Conservation (phyloP, 345 rosid genomes). For the Leavenworthia alabamica region DNA sequence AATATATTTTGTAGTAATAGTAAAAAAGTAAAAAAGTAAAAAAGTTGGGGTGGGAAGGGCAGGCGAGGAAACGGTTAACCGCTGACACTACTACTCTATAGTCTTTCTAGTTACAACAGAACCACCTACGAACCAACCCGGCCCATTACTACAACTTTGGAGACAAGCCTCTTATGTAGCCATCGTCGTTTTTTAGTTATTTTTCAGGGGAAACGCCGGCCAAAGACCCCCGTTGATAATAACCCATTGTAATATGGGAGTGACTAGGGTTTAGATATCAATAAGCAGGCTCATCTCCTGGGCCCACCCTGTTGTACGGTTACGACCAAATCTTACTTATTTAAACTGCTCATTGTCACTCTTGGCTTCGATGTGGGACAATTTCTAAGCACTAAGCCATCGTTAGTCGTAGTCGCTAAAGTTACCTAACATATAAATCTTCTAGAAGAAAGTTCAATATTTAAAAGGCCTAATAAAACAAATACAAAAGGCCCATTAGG, state of each 20-base stretch:
- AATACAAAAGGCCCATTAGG: slow-evolving; percentile 7
- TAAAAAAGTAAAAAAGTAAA: too few species aligned
- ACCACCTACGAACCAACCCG: slow-evolving; percentile 24
- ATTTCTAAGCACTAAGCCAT: neutral
- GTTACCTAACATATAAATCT: too few species aligned
- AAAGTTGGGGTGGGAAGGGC: slow-evolving; percentile 17
- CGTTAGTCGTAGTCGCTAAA: neutral
- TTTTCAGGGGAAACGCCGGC: slow-evolving; percentile 24
- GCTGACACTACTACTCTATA: neutral
- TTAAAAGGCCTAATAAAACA: neutral
- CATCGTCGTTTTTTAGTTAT: slow-evolving; percentile 13
- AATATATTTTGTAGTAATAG: neutral
- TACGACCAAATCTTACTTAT: neutral
- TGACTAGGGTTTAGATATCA: slow-evolving; percentile 12
- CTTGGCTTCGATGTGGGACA: slow-evolving; percentile 22
- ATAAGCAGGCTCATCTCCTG: slow-evolving; percentile 8
- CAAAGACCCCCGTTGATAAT: neutral
- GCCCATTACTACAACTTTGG: neutral
- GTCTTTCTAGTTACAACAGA: neutral
- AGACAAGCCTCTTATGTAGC: neutral
- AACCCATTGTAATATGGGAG: neutral
- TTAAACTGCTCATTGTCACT: neutral
- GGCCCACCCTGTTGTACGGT: neutral
- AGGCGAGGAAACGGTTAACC: slow-evolving; percentile 28
- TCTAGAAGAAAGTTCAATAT: neutral